phyloP scores from a whole-genome alignment of 2,329 filamentous ascomycete species.

The Diaporthe vexans region DNA sequence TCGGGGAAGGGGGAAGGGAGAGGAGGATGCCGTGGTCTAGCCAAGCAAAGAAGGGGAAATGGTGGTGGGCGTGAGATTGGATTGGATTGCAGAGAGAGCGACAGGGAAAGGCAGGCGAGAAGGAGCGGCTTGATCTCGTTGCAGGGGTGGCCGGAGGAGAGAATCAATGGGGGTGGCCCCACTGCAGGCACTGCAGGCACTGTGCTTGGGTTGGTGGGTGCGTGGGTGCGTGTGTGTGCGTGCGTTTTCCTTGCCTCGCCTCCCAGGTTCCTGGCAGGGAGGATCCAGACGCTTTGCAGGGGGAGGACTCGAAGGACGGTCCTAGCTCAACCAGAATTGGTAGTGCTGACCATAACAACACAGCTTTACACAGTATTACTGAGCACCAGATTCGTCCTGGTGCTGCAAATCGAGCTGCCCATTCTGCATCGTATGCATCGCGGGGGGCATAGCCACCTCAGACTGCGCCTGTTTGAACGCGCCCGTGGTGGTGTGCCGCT shows the following conservation, averaged over 20 bases:
- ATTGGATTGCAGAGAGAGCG: conserved; percentile 31
- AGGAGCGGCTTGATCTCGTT: conserved; percentile 34
- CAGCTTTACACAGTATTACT: too few species aligned
- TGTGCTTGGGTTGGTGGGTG: neutral
- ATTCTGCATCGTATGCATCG: neutral
- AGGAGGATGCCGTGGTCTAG: conserved; percentile 33
- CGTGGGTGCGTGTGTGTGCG: neutral
- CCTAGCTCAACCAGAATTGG: conserved; percentile 26
- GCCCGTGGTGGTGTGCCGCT: conserved; percentile 29
- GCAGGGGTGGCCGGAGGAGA: conserved; percentile 22
- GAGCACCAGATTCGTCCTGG: neutral
- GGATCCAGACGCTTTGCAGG: conserved; percentile 14
- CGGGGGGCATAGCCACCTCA: conserved; percentile 31
- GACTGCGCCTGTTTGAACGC: conserved; percentile 26
- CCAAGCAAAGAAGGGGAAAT: conserved; percentile 40
- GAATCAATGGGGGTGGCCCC: conserved; percentile 19
- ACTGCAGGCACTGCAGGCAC: conserved; percentile 23
- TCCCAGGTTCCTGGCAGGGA: conserved; percentile 11
- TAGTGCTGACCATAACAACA: conserved; percentile 13
- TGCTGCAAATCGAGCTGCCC: conserved; percentile 1
- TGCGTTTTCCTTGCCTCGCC: neutral
- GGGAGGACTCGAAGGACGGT: conserved; percentile 24
- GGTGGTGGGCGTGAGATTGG: conserved; percentile 39
- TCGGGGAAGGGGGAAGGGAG: conserved; percentile 35
- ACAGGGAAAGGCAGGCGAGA: conserved; percentile 33